Evolutionary conservation across 495 filamentous ascomycete genomes (phyloP).

Genomic region (Penicillium psychrofluorescens): DNA sequence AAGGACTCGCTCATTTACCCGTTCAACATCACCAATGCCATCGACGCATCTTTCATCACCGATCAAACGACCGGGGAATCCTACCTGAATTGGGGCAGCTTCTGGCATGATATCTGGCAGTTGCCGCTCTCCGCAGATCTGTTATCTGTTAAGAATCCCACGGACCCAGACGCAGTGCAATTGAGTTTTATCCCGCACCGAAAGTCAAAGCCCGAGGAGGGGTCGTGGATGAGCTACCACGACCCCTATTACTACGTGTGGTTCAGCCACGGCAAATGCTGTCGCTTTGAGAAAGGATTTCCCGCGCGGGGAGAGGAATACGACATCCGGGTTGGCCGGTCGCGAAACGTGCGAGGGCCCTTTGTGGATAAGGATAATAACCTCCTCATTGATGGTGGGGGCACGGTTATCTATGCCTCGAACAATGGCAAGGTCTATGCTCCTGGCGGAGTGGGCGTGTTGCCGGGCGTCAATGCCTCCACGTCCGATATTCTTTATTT

Average conservation of each 20-base stretch:
- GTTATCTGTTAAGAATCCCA: slow-evolving; percentile 25
- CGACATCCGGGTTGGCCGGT: slow-evolving; percentile 37
- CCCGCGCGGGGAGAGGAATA: slow-evolving; percentile 58
- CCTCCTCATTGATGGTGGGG: slow-evolving; percentile 30
- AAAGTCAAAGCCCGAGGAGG: slow-evolving; percentile 49
- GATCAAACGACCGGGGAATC: slow-evolving; percentile 36
- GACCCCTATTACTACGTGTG: slow-evolving; percentile 62
- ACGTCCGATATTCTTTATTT: slow-evolving; percentile 39
- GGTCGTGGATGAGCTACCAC: slow-evolving; percentile 50
- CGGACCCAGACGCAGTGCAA: slow-evolving; percentile 43
- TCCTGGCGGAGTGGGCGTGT: slow-evolving; percentile 36
- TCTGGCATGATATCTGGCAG: slow-evolving; percentile 68
- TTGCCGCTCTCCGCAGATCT: slow-evolving; percentile 45
- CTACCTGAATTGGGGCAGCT: slow-evolving; percentile 61
- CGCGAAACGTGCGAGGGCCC: slow-evolving; percentile 27
- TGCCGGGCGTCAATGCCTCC: slow-evolving; percentile 19
- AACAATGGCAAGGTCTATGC: slow-evolving; percentile 40
- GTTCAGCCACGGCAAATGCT: slow-evolving; percentile 64
- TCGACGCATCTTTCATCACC: slow-evolving; percentile 57
- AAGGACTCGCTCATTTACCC: slow-evolving; percentile 39
- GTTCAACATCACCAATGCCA: slow-evolving; percentile 57
- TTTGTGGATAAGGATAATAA: slow-evolving; percentile 31
- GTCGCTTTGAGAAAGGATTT: slow-evolving; percentile 41
- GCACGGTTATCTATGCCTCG: slow-evolving; percentile 37
- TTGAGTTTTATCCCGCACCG: slow-evolving; percentile 22